Base-by-base conservation (phyloP, 2,329 filamentous ascomycete genomes). In the Alternaria brassicae region DNA sequence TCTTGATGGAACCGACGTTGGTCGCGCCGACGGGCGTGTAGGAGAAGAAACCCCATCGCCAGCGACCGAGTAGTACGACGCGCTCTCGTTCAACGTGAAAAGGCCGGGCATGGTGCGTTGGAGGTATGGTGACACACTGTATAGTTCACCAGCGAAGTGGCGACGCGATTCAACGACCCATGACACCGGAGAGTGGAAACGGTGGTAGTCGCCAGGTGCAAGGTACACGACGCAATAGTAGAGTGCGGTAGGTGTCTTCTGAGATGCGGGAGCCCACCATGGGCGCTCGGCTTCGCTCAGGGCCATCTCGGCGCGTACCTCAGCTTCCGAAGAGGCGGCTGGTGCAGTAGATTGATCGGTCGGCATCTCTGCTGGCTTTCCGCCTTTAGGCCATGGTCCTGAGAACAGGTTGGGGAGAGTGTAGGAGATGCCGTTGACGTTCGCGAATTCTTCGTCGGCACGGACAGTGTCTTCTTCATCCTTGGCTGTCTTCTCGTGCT, bases 41-140 rank as follows among this genome's bases (percentile, higher is more conserved):
- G 67, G 89, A 91, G 83, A 99, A 99, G 85, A 99, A 98, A 17
- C 95, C 95, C 86, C 92, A 96, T 56, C 93, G 90, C 95, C 95
- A 99, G 58, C 93, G 87, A 17, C 95, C 95, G 1, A 99, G 85
- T 0, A 99, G 86, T 1, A 96, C 95, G 23, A 99, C 92, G 54
- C 95, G 89, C 81, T 99, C 95, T 99, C 95, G 79, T 99, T 99
- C 19, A 99, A 84, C 0, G 94, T 97, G 81, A 99, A 99, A 1
- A 99, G 87, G 2, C 94, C 94, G 0, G 95, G 95, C 0, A 99
- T 84, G 0, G 91, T 96, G 66, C 92, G 90, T 77, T 97, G 93
- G 12, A 99, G 86, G 78, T 97, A 99, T 0, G 95, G 95, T 0
- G 92, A 96, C 4, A 99, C 95, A 53, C 90, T 94, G 83, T 91